Evolutionary conservation across 2,329 filamentous ascomycete genomes (phyloP).

Genomic region (Colletotrichum siamense): DNA sequence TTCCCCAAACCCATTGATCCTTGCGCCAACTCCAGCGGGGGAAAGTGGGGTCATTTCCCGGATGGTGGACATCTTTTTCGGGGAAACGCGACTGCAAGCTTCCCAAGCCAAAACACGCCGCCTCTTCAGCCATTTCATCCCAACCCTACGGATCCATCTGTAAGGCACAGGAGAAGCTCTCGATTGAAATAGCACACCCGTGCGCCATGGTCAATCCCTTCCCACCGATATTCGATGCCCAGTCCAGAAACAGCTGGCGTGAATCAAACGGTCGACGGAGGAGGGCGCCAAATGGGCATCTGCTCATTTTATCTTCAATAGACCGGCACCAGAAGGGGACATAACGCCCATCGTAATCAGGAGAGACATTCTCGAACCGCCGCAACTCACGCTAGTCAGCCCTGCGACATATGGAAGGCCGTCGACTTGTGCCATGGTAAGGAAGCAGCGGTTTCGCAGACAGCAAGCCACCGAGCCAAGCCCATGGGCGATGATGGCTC

Average conservation of each 20-base stretch:
- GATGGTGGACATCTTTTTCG: neutral
- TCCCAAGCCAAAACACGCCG: conserved; percentile 6
- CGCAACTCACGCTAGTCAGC: neutral
- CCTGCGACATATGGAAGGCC: neutral
- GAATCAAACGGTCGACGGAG: neutral
- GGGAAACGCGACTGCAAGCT: conserved; percentile 4
- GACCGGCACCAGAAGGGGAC: neutral
- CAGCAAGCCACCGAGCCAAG: neutral
- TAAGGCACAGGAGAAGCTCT: neutral
- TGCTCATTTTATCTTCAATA: neutral
- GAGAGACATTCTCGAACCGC: neutral
- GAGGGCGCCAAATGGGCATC: neutral
- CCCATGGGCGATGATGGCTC: neutral
- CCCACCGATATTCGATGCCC: neutral
- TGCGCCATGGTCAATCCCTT: neutral
- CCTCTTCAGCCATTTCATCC: neutral
- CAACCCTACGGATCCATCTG: neutral
- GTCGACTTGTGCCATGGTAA: neutral
- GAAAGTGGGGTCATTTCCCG: neutral
- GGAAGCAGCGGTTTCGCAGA: neutral
- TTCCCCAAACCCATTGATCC: neutral
- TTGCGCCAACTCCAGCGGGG: neutral
- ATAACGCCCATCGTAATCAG: neutral
- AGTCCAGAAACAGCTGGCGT: neutral
- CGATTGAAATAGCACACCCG: neutral